A percentile compares a stretch with the other conserved stretches of the same genome.
phyloP scores from a whole-genome alignment of 495 filamentous ascomycete species.

The Tuber borchii region DNA sequence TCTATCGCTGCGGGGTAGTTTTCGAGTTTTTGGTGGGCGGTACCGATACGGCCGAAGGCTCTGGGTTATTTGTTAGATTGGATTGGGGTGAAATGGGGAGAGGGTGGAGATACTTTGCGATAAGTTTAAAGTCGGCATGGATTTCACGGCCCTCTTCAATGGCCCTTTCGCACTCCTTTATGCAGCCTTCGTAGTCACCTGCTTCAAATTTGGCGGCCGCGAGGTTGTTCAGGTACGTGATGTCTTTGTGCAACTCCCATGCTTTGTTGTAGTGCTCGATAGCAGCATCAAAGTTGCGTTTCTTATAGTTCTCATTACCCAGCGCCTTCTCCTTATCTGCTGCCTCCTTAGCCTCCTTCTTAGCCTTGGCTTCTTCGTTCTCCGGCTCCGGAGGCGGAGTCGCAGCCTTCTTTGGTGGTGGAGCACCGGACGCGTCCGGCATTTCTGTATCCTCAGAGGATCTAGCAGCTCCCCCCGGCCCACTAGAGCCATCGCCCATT shows the following conservation, averaged over 20 bases:
- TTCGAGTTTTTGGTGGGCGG: constrained; percentile 79
- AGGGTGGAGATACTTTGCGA: constrained; percentile 65
- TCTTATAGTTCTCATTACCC: constrained; percentile 95
- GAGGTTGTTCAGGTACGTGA: constrained; percentile 94
- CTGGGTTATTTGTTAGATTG: constrained; percentile 42
- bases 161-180: constrained; percentile 79
- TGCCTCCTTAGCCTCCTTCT: constrained; percentile 83
- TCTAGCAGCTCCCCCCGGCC: constrained; percentile 42
- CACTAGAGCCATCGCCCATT: constrained; percentile 57
- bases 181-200: constrained; percentile 78
- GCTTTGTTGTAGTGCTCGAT: constrained; percentile 94
- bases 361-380: constrained; percentile 70
- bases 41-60: constrained; percentile 83
- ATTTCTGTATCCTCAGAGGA: constrained; percentile 69
- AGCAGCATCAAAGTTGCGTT: constrained; percentile 87
- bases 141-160: constrained; percentile 80
- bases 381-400: constrained; percentile 49
- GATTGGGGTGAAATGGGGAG: neutral
- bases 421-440: constrained; percentile 53
- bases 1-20: constrained; percentile 77
- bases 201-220: constrained; percentile 94
- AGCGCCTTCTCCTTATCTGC: constrained; percentile 92
- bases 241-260: constrained; percentile 91
- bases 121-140: constrained; percentile 90
- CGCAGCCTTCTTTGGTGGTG: constrained; percentile 40